A percentile compares a stretch with the other conserved stretches of the same genome.
Conservation (phyloP, 768 basidiomycete species). For the Mycena olivaceomarginata region DNA sequence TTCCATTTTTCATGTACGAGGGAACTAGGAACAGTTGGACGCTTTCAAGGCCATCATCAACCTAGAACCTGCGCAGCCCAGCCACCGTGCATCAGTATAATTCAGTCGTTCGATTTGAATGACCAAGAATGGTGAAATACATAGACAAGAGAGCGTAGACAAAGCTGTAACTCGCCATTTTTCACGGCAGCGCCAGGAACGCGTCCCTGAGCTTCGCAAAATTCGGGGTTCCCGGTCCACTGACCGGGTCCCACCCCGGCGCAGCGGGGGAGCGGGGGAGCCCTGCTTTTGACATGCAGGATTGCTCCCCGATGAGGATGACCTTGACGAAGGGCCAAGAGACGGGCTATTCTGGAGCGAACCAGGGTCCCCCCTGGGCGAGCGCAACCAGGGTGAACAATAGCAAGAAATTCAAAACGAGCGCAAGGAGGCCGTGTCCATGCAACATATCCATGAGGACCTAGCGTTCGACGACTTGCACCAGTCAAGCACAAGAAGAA, state of each 20-base stretch:
- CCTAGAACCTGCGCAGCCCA: no score
- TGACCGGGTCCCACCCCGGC: background rate
- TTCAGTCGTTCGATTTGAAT: no score
- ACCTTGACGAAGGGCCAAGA: background rate
- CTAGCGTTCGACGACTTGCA: background rate
- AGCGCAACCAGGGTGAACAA: conserved; percentile 13
- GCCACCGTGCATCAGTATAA: no score
- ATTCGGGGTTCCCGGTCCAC: background rate
- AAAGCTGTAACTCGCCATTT: background rate
- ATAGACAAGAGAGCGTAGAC: no score
- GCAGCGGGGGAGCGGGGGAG: background rate
- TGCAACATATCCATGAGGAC: conserved; percentile 28
- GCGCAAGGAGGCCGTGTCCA: conserved; percentile 23
- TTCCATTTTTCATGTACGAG: no score
- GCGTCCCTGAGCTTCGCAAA: background rate
- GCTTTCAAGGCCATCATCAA: no score
- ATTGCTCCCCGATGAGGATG: background rate
- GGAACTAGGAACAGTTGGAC: no score
- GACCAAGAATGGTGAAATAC: no score
- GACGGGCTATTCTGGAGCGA: background rate
- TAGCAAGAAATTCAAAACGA: conserved; percentile 30
- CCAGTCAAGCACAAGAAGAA: background rate
- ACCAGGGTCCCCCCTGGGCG: background rate
- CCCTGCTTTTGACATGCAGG: background rate
- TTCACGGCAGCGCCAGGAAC: background rate